Conservation (phyloP, 371 early-diverging fungal species). For the Mortierella sp. region DNA sequence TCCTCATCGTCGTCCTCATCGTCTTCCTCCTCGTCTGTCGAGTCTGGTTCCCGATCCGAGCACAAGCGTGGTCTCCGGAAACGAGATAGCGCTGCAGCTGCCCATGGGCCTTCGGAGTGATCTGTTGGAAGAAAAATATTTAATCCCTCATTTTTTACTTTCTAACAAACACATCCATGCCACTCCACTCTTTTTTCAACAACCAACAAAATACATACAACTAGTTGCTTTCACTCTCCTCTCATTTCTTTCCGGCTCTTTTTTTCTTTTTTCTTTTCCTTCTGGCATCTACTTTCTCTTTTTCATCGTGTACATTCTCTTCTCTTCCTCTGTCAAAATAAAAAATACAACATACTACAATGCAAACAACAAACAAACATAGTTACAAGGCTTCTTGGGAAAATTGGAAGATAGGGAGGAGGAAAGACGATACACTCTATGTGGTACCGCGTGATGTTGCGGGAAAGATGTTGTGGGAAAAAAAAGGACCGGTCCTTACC, state of each 20-base stretch:
- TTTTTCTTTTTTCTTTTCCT: background rate
- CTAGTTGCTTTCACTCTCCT: no score
- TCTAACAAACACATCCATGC: background rate
- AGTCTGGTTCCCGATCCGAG: background rate
- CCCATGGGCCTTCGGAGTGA: background rate
- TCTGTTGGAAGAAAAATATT: slow-evolving; percentile 10
- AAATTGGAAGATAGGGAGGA: background rate
- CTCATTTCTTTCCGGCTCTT: background rate
- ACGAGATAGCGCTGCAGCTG: background rate
- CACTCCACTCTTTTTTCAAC: background rate
- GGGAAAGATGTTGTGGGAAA: background rate
- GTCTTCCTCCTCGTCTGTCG: background rate
- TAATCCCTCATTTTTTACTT: background rate
- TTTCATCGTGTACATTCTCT: background rate
- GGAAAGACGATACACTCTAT: background rate
- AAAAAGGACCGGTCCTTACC: background rate
- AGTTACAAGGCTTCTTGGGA: background rate
- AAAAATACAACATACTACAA: background rate
- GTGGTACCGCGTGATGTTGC: background rate
- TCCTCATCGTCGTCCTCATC: background rate
- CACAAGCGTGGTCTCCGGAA: slow-evolving; percentile 8
- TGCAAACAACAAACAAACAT: background rate
- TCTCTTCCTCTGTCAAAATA: background rate
- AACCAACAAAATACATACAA: background rate
- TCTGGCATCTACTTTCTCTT: background rate